phyloP scores from a whole-genome alignment of 805 yeast genomes.

The Debaryomyces maramus region DNA sequence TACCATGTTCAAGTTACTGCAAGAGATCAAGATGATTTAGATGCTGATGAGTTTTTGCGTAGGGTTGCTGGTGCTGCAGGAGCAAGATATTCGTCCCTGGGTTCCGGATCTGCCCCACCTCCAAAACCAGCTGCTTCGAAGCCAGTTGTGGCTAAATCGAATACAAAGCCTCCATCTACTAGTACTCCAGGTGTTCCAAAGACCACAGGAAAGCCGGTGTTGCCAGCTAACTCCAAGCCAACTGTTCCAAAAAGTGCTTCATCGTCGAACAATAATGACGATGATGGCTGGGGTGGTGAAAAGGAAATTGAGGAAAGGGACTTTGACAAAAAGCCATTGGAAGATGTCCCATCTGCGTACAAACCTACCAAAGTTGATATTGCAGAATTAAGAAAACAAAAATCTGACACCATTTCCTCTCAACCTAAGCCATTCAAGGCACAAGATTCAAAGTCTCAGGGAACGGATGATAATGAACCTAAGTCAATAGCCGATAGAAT shows the following conservation, averaged over 20 bases:
- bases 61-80: conserved; percentile 92
- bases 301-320: conserved; percentile 57
- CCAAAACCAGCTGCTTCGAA: conserved; percentile 26
- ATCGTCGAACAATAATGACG: conserved; percentile 20
- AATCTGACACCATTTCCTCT: conserved; percentile 47
- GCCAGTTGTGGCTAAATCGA: conserved; percentile 30
- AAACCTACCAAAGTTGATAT: conserved; percentile 65
- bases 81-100: conserved; percentile 81
- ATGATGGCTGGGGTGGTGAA: conserved; percentile 76
- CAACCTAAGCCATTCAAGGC: conserved; percentile 29
- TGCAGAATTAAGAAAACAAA: conserved; percentile 50
- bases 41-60: conserved; percentile 69
- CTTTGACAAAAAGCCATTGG: conserved; percentile 49
- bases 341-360: conserved; percentile 60
- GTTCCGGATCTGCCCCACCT: conserved; percentile 18
- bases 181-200: conserved; percentile 29
- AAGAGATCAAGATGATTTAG: conserved; percentile 88
- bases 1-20: conserved; percentile 97
- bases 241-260: conserved; percentile 19
- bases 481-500: conserved; percentile 48
- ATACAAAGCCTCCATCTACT: conserved; percentile 20
- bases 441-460: conserved; percentile 10
- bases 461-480: conserved; percentile 44
- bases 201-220: conserved; percentile 42
- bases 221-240: conserved; percentile 33